Evolutionary conservation across 495 filamentous ascomycete species (phyloP).

Genomic region (Lichenothelia convexa): DNA sequence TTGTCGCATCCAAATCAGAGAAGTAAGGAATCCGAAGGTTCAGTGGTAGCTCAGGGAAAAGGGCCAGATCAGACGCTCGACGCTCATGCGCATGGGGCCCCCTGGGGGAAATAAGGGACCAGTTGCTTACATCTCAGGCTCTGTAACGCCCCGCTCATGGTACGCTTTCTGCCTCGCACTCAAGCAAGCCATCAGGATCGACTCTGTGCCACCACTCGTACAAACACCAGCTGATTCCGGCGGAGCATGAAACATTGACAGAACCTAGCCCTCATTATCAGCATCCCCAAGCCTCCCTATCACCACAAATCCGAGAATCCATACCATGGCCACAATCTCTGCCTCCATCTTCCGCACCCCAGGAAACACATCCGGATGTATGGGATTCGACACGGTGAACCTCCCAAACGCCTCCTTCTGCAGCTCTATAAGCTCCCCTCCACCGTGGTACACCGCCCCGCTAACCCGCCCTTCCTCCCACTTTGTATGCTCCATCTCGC

Average conservation of each 20-base stretch:
- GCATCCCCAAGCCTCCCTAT: too few relatives aligned
- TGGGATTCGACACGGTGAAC: slow-evolving; percentile 95
- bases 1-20: too few relatives aligned
- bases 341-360: slow-evolving; percentile 99
- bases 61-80: too few relatives aligned
- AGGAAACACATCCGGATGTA: slow-evolving; percentile 97
- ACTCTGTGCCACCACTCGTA: slow-evolving; percentile 87
- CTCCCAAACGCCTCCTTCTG: slow-evolving; percentile 83
- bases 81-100: background rate
- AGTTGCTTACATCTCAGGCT: slow-evolving; percentile 93
- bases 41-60: too few relatives aligned
- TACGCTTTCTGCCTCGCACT: slow-evolving; percentile 78
- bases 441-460: slow-evolving; percentile 92
- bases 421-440: slow-evolving; percentile 60
- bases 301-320: slow-evolving; percentile 5
- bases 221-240: slow-evolving; percentile 67
- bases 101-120: too few relatives aligned
- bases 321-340: slow-evolving; percentile 88
- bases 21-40: too few relatives aligned
- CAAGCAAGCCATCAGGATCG: slow-evolving; percentile 85
- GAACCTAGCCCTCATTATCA: slow-evolving; percentile 29
- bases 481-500: slow-evolving; percentile 74
- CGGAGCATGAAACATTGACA: slow-evolving; percentile 83
- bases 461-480: slow-evolving; percentile 96
- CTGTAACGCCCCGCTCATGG: slow-evolving; percentile 64